A percentile compares a stretch with the other conserved stretches of the same genome.
Conservation (phyloP, 176 grass and related monocot species). For the Coix lacrymajobi region DNA sequence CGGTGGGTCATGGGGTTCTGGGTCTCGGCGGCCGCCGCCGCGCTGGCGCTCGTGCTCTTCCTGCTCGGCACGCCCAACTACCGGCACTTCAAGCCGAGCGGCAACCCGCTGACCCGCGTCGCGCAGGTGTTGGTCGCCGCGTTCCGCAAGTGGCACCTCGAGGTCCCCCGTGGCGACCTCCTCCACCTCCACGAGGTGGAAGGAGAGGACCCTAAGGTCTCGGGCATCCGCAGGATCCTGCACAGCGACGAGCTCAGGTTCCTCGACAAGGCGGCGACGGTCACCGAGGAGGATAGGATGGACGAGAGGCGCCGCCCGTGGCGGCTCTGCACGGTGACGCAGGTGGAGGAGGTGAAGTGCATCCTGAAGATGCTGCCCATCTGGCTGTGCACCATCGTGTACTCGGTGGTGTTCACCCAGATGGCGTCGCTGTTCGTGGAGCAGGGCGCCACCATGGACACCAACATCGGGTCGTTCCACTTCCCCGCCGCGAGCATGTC, state of each 20-base stretch:
- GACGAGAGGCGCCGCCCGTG: slow-evolving; percentile 36
- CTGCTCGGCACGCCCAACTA: slow-evolving; percentile 59
- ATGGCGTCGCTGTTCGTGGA: slow-evolving; percentile 92
- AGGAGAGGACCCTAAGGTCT: slow-evolving; percentile 26
- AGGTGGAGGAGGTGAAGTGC: slow-evolving; percentile 88
- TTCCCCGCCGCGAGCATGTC: slow-evolving; percentile 87
- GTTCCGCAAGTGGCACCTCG: slow-evolving; percentile 39
- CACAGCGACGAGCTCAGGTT: slow-evolving; percentile 66
- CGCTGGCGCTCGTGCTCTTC: slow-evolving; percentile 63
- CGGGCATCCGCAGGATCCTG: slow-evolving; percentile 55
- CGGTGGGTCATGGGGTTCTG: slow-evolving; percentile 78
- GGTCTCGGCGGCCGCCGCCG: slow-evolving; percentile 52
- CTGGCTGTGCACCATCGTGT: slow-evolving; percentile 87
- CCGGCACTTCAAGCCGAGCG: slow-evolving; percentile 64
- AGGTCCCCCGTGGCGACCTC: slow-evolving; percentile 32
- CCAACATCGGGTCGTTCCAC: slow-evolving; percentile 52
- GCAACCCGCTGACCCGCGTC: slow-evolving; percentile 76
- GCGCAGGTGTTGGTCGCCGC: slow-evolving; percentile 69
- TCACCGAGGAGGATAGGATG: slow-evolving; percentile 20
- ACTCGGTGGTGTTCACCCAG: slow-evolving; percentile 88
- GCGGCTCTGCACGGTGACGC: slow-evolving; percentile 69
- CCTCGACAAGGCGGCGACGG: slow-evolving; percentile 67
- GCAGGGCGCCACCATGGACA: slow-evolving; percentile 75
- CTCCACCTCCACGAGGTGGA: slow-evolving; percentile 70
- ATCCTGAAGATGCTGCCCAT: slow-evolving; percentile 81